Evolutionary conservation across 2,329 filamentous ascomycete species (phyloP), one percentile per base, ranked within the genome.

Genomic region (Neopestalotiopsis clavispora): DNA sequence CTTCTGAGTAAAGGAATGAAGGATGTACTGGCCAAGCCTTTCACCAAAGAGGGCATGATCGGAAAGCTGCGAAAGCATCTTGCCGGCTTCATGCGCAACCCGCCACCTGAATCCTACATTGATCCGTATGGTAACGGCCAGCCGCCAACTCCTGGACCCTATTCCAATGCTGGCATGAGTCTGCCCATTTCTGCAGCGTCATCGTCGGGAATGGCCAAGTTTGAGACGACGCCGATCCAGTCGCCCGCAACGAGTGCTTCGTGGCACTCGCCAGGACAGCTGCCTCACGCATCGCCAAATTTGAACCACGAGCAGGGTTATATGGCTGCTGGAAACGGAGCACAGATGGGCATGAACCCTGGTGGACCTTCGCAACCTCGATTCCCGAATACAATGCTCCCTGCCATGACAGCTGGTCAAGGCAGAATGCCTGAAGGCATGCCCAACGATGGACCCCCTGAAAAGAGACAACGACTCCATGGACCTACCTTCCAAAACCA

Each of bases 11-110:
- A 74, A 97, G 95, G 95, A 58, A 98, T 99, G 95, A 97, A 97
- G 77, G 96, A 97, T 77, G 95, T 99, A 20, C 84, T 99, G 70
- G 95, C 96, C 0, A 99, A 99, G 78, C 96, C 96, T 0, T 99
- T 99, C 79, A 99, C 96, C 4, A 92, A 92, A 75, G 92, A 94
- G 73, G 93, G 92, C 52, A 93, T 96, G 84, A 86, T 94, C 68
- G 90, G 92, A 72, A 92, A 97, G 82, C 86, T 99, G 38, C 93
- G 96, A 80, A 97, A 95, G 77, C 94, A 98, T 77, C 85, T 98
- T 64, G 87, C 89, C n/a, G 92, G 94, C 77, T 86, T 97, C 70
- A 91, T 97, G 77, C 94, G 94, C 76, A 88, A 89, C 69, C 86
- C 87, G 4, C 82, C 84, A 2, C 76, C 77, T 0, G 84, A 87